Conservation (phyloP, 2,329 filamentous ascomycete genomes). For the Cladosporium cucumerinum region DNA sequence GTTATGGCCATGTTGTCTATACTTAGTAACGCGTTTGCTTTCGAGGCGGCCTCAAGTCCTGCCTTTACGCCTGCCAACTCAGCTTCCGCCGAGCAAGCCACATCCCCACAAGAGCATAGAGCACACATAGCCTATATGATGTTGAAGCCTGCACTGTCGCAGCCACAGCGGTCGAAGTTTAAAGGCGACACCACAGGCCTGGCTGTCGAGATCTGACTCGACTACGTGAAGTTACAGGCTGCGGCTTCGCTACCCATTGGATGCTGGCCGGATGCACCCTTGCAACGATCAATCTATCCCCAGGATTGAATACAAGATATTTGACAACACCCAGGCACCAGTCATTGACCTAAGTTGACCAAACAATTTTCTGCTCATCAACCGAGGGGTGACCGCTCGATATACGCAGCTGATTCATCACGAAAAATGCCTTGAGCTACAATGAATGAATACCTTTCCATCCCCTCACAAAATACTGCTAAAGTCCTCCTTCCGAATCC, state of each 20-base stretch:
- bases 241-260: neutral
- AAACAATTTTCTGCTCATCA: neutral
- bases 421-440: neutral
- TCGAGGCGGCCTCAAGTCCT: neutral
- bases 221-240: neutral
- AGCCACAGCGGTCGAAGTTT: neutral
- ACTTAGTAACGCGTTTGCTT: neutral
- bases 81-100: neutral
- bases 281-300: neutral
- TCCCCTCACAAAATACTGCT: slow-evolving; percentile 6
- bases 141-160: neutral
- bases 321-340: neutral
- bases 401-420: neutral
- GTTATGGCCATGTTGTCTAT: neutral
- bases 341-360: no score
- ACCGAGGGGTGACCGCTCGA: neutral
- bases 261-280: neutral
- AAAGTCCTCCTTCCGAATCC: slow-evolving; percentile 24
- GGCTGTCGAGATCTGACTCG: neutral
- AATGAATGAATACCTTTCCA: neutral
- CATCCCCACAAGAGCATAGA: neutral
- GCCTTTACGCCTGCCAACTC: neutral
- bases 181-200: neutral
- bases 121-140: neutral
- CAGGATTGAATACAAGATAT: no score